Conservation (phyloP, 176 grass and related monocot genomes). For the Guadua angustifolia region DNA sequence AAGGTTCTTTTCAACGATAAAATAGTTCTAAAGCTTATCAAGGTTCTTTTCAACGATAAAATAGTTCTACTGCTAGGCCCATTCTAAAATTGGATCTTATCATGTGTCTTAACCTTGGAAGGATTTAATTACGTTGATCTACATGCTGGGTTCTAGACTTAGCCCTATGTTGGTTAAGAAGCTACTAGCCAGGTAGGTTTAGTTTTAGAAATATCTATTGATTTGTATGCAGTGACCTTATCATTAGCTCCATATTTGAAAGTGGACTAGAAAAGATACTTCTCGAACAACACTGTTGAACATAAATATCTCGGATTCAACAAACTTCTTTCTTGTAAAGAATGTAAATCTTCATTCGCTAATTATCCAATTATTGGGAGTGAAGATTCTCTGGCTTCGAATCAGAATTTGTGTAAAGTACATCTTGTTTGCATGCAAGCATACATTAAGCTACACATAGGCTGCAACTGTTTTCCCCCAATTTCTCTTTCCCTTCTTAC, state of each 20-base stretch:
- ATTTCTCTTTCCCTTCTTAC: neutral
- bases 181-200: constrained; percentile 1
- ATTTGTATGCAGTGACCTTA: constrained; percentile 27
- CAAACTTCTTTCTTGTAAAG: neutral
- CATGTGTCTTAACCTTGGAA: constrained; percentile 16
- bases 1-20: neutral
- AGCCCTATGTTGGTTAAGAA: constrained; percentile 8
- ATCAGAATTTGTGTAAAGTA: neutral
- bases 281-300: neutral
- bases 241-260: neutral
- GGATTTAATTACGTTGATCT: neutral
- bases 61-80: neutral
- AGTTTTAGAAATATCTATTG: constrained; percentile 14
- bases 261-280: constrained; percentile 7
- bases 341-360: constrained; percentile 18
- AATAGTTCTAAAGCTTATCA: neutral
- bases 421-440: neutral
- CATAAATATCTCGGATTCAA: constrained; percentile 21
- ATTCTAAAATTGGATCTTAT: neutral
- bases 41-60: no score
- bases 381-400: constrained; percentile 2
- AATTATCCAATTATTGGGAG: neutral
- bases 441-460: neutral
- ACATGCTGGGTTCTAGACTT: neutral
- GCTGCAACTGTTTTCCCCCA: neutral